Percentiles rank a stretch among this genome's conserved stretches.
These are phyloP conservation scores for Grifola frondosa DNA, from an alignment of 1,284 basidiomycete genomes.

Conservation along the genomic window DNA sequence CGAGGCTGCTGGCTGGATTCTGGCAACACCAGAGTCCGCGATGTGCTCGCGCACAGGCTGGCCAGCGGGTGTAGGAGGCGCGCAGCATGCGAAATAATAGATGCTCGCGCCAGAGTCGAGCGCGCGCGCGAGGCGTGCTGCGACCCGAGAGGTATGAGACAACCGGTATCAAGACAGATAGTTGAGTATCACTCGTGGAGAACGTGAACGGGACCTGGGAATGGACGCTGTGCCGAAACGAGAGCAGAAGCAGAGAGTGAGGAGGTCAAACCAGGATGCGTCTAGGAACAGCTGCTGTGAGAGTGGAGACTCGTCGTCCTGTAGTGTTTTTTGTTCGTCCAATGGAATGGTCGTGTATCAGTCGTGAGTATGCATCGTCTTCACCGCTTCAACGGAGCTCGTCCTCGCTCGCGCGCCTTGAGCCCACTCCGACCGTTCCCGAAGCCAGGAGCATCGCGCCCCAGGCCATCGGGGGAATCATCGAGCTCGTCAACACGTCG, in stretches of 20 bases:
- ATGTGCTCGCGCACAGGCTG: neutral
- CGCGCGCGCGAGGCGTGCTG: no score
- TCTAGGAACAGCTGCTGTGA: constrained; percentile 14
- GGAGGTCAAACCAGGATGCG: constrained; percentile 10
- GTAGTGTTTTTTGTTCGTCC: constrained; percentile 19
- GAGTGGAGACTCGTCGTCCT: constrained; percentile 7
- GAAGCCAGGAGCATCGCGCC: constrained; percentile 24
- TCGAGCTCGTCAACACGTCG: constrained; percentile 28
- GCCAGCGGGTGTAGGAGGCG: neutral
- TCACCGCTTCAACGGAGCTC: constrained; percentile 12
- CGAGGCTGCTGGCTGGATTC: constrained; percentile 5
- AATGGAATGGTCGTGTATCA: constrained; percentile 16
- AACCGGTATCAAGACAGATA: constrained; percentile 18
- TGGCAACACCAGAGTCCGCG: no score
- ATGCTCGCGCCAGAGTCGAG: no score
- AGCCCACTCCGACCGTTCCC: constrained; percentile 32
- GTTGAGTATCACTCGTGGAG: constrained; percentile 17
- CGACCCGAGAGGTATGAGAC: no score
- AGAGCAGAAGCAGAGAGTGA: constrained; percentile 13
- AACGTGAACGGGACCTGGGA: constrained; percentile 9
- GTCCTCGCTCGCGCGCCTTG: constrained; percentile 23
- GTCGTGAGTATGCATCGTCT: constrained; percentile 1
- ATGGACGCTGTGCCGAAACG: constrained; percentile 8
- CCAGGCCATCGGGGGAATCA: constrained; percentile 9
- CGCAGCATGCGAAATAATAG: constrained; percentile 4